Conservation (phyloP, 2,329 filamentous ascomycete genomes). For the Penicillium sp. region DNA sequence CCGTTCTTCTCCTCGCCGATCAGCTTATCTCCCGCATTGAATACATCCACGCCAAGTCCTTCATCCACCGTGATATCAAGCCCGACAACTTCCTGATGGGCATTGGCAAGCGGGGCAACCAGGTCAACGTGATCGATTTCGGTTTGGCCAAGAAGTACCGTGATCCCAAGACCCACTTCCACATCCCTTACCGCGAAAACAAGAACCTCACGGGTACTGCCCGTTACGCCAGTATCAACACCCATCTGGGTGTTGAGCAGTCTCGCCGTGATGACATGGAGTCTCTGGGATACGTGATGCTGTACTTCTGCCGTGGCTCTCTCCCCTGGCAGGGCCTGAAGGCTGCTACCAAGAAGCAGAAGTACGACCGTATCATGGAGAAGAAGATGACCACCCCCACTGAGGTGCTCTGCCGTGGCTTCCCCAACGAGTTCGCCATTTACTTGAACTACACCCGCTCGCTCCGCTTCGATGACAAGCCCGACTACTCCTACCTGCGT, state of each 20-base stretch:
- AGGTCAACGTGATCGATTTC: constrained; percentile 99
- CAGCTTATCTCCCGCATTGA: constrained; percentile 99
- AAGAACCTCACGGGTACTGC: constrained; percentile 99
- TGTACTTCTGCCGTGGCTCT: constrained; percentile 99
- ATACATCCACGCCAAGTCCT: constrained; percentile 99
- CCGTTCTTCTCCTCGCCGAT: constrained; percentile 91
- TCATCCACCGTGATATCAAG: constrained; percentile 99
- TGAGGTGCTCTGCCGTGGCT: constrained; percentile 96
- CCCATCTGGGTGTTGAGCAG: constrained; percentile 96
- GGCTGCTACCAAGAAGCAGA: constrained; percentile 99
- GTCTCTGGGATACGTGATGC: constrained; percentile 97
- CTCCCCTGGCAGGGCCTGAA: constrained; percentile 98
- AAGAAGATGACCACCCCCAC: constrained; percentile 99
- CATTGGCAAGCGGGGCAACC: constrained; percentile 97
- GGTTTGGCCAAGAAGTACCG: constrained; percentile 99
- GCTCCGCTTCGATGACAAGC: constrained; percentile 98
- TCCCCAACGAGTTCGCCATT: constrained; percentile 99
- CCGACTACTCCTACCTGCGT: constrained; percentile 98
- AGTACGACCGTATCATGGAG: constrained; percentile 99
- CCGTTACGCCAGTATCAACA: constrained; percentile 98
- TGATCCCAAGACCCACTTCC: constrained; percentile 99
- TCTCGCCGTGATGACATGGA: constrained; percentile 99
- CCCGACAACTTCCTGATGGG: constrained; percentile 99
- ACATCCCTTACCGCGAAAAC: constrained; percentile 99
- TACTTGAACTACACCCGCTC: constrained; percentile 99